Conservation (phyloP, 805 yeast species). For the Maudiozyma saulgeensis region DNA sequence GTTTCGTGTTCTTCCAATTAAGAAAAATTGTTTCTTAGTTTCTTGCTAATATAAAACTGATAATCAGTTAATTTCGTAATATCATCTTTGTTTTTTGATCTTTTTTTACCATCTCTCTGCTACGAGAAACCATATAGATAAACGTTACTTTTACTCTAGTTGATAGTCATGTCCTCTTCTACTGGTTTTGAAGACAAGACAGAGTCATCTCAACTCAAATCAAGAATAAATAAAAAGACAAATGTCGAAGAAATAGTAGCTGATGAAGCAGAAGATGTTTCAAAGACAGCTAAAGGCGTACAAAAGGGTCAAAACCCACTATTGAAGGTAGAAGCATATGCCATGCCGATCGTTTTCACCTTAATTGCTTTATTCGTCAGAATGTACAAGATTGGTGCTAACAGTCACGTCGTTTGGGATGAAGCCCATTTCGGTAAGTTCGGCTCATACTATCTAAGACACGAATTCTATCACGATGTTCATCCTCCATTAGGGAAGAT, state of each 20-base stretch:
- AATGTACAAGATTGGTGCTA: constrained; percentile 46
- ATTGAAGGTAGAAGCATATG: constrained; percentile 25
- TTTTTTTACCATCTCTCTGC: background rate
- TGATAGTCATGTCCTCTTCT: constrained; percentile 6
- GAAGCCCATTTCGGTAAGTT: constrained; percentile 87
- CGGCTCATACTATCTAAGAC: constrained; percentile 71
- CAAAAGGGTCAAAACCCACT: constrained; percentile 5
- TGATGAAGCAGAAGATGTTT: background rate
- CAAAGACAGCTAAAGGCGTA: background rate
- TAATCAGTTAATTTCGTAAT: background rate
- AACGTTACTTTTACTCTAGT: background rate
- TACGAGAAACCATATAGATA: background rate
- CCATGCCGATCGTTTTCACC: constrained; percentile 39
- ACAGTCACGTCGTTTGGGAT: constrained; percentile 70
- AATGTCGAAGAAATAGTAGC: background rate
- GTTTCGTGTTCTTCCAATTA: background rate
- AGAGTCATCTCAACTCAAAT: constrained; percentile 2
- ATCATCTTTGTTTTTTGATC: background rate
- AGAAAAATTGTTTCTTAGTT: too few relatives aligned
- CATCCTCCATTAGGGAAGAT: constrained; percentile 84
- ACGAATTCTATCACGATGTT: constrained; percentile 77
- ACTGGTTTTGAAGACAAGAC: constrained; percentile 6
- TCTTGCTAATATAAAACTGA: too few relatives aligned
- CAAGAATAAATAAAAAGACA: constrained; percentile 1
- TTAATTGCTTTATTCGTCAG: constrained; percentile 43